Base-by-base conservation (phyloP, 495 filamentous ascomycete genomes). In the Podospora didyma region DNA sequence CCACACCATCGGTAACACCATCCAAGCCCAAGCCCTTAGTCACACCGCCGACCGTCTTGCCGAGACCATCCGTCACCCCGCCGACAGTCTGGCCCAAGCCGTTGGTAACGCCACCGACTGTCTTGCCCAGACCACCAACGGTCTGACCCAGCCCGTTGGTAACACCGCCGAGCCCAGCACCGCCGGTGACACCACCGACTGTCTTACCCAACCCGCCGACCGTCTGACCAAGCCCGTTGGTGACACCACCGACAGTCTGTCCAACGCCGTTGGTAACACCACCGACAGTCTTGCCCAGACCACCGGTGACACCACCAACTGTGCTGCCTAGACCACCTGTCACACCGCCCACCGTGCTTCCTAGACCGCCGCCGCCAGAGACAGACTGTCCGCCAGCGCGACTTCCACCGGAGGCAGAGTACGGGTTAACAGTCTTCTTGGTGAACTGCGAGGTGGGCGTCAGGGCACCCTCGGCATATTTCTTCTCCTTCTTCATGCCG, bases 1-100 rank as follows among this genome's bases (percentile, higher is more conserved):
- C 63, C 24, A 60, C 14, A 7, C 63, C 63, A 16, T 51, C 54
- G 6, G 54, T 51, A 7, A 65, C 1, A 9, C 63, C 63, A 0
- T 60, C 63, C 4, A 65, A 57, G 9, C 26, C 26, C 26, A 31
- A 31, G 4, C 26, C 26, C 46, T 23, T 14, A 62, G 52, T 22
- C 20, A 65, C 52, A 7, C 56, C 62, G 6, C 59, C 55, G 3
- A 65, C 62, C 1, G 62, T 65, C 45, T 62, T 16, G 7, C 62
- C 62, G 17, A 59, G 12, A 4, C 62, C 62, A 12, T 53, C 56
- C 4, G 53, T 49, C 5, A 65, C 1, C 6, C 62, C 62, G 1
- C 62, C 62, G 10, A 65, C 59, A 31, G 4, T 9, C 26, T 4
- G 26, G 3, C 26, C 26, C 26, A 31, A 9, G 4, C 26, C 26